Evolutionary conservation across 2,329 filamentous ascomycete genomes (phyloP).

Genomic region (Juglanconis sp.): DNA sequence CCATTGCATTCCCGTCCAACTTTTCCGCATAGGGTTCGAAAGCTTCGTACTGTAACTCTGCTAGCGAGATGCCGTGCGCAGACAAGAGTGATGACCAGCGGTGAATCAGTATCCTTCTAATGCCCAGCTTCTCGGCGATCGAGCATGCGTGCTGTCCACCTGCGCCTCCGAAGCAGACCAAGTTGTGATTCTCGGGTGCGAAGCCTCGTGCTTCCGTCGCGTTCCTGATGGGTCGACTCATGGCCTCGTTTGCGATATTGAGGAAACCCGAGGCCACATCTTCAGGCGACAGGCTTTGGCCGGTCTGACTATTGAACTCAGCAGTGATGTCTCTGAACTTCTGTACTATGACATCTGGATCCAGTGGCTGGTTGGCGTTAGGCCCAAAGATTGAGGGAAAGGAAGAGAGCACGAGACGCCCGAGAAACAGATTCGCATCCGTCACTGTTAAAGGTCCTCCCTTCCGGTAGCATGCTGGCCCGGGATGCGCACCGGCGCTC

Average conservation of each 20-base stretch:
- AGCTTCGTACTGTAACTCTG: slow-evolving; percentile 35
- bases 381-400: slow-evolving; percentile 72
- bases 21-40: slow-evolving; percentile 29
- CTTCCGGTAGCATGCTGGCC: slow-evolving; percentile 69
- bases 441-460: slow-evolving; percentile 69
- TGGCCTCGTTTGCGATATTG: slow-evolving; percentile 72
- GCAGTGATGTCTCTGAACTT: slow-evolving; percentile 41
- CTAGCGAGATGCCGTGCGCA: slow-evolving; percentile 40
- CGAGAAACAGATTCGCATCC: slow-evolving; percentile 61
- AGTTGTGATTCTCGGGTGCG: slow-evolving; percentile 56
- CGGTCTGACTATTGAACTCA: slow-evolving; percentile 36
- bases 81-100: slow-evolving; percentile 31
- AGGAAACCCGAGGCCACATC: slow-evolving; percentile 67
- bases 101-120: slow-evolving; percentile 35
- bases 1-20: slow-evolving; percentile 17
- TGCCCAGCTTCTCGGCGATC: slow-evolving; percentile 35
- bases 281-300: slow-evolving; percentile 29
- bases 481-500: slow-evolving; percentile 69
- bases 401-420: slow-evolving; percentile 56
- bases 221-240: slow-evolving; percentile 72
- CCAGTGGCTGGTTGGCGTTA: slow-evolving; percentile 56
- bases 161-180: slow-evolving; percentile 44
- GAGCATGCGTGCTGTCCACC: slow-evolving; percentile 39
- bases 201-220: slow-evolving; percentile 57
- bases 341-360: slow-evolving; percentile 34